A percentile compares a stretch with the other conserved stretches of the same genome.
Evolutionary conservation across 768 basidiomycete genomes (phyloP).

Genomic region (Tylopilus sp.): DNA sequence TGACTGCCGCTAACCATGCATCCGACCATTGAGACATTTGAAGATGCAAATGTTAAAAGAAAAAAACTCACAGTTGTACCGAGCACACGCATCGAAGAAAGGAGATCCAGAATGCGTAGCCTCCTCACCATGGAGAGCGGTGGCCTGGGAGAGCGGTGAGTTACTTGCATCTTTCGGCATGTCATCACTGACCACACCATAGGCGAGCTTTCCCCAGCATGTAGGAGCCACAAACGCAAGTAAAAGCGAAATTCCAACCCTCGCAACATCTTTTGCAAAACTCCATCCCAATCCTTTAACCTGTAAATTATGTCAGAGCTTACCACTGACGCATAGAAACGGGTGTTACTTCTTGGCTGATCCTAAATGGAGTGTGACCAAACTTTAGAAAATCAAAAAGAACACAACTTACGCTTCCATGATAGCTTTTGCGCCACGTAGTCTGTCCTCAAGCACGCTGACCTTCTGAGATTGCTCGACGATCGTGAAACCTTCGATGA

Average conservation of each 20-base stretch:
- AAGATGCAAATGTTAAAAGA: no score
- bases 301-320: slow-evolving; percentile 7
- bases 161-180: background rate
- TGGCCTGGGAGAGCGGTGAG: background rate
- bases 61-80: slow-evolving; percentile 6
- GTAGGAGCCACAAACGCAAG: slow-evolving; percentile 12
- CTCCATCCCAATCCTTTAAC: slow-evolving; percentile 18
- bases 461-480: slow-evolving; percentile 8
- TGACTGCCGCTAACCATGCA: slow-evolving; percentile 13
- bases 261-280: slow-evolving; percentile 8
- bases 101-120: slow-evolving; percentile 1
- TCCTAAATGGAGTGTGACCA: no score
- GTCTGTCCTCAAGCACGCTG: background rate
- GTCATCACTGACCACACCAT: background rate
- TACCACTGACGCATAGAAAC: background rate
- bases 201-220: slow-evolving; percentile 8
- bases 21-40: no score
- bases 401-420: slow-evolving; percentile 17
- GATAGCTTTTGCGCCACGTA: background rate
- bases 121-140: slow-evolving; percentile 1
- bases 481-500: slow-evolving; percentile 8
- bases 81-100: slow-evolving; percentile 5
- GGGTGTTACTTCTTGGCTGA: slow-evolving; percentile 16
- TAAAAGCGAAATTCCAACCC: slow-evolving; percentile 13
- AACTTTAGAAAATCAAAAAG: no score